Base-by-base conservation (phyloP, 225 moss, liverwort and hornwort species). In the Pleurozium schreberi region DNA sequence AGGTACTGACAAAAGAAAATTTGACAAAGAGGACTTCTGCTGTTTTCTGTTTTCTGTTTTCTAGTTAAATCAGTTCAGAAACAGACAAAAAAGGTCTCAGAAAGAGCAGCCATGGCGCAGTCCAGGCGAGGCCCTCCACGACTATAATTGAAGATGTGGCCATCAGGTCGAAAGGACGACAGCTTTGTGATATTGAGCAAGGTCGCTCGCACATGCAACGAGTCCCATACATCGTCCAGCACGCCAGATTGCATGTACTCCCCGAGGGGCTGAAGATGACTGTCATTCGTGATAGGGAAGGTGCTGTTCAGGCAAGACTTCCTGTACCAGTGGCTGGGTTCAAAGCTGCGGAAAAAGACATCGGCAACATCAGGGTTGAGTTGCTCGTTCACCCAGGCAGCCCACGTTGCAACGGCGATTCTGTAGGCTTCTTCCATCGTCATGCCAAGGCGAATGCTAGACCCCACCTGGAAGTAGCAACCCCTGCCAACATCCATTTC, bases 331-430 rank as follows among this genome's bases (percentile, higher is more conserved):
- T 97, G 97, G 71, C 95, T 84, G 18, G 99, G 97, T 90, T 96
- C 99, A 70, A 87, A 93, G 86, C 91, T 99, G 58, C 99, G 95
- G 73, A 97, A 97, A 74, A 97, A 96, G 43, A 99, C 99, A 58
- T 96, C 94, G 30, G 99, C 89, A 69, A 90, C 91, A 68, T 88
- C 95, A 34, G 95, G 95, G 64, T 97, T 91, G 68, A 99, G 86
- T 63, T 95, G 92, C 88, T 94, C 90, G 75, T 94, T 96, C 89
- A 97, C 96, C 99, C 99, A 97, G 60, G 96, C 94, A 33, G 96
- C 96, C 89, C 96, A 93, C 6, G 99, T 97, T 34, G 86, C 83
- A 75, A 99, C 80, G n/a, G 99, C 97, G 68, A 80, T 92, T 75
- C 91, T 87, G 88, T 94, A 95, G 31, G 96, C 99, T 52, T 92